phyloP scores from a whole-genome alignment of 208 protist genomes.

The Leptomonas seymouri region DNA sequence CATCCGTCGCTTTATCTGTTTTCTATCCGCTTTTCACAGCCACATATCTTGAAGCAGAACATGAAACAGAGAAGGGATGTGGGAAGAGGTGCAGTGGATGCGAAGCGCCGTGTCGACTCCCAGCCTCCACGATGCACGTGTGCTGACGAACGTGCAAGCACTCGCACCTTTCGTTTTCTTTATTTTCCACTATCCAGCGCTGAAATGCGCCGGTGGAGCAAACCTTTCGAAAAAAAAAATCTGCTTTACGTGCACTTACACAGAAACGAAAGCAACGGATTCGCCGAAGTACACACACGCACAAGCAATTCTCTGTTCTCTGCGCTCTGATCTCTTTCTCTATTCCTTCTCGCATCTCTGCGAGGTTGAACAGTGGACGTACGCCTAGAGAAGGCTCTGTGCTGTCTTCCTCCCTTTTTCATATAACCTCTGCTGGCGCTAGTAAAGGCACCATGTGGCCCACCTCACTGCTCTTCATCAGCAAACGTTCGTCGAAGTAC shows the following conservation, averaged over 20 bases:
- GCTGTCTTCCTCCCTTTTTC: neutral
- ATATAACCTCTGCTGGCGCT: neutral
- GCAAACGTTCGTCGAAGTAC: conserved; percentile 59
- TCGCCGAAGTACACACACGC: too few relatives aligned
- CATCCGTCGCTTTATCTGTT: neutral
- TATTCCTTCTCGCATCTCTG: neutral
- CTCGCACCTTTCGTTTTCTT: neutral
- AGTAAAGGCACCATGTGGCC: conserved; percentile 7
- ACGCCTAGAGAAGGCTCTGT: neutral
- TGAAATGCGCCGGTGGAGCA: too few relatives aligned
- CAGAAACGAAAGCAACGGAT: too few relatives aligned
- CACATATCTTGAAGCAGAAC: neutral
- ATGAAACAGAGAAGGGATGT: neutral
- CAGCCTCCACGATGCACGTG: too few relatives aligned
- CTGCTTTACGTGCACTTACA: too few relatives aligned
- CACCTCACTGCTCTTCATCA: conserved; percentile 30
- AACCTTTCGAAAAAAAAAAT: too few relatives aligned
- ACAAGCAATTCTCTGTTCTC: neutral
- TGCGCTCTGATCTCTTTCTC: neutral
- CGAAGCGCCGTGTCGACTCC: too few relatives aligned
- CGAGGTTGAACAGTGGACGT: too few relatives aligned
- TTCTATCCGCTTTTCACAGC: neutral
- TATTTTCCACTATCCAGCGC: too few relatives aligned
- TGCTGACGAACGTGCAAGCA: too few relatives aligned
- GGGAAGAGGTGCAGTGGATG: neutral